A percentile compares a stretch with the other conserved stretches of the same genome.
These are phyloP conservation scores for Ganoderma meredithae DNA, from an alignment of 1,284 basidiomycete species.

Conservation along the genomic window DNA sequence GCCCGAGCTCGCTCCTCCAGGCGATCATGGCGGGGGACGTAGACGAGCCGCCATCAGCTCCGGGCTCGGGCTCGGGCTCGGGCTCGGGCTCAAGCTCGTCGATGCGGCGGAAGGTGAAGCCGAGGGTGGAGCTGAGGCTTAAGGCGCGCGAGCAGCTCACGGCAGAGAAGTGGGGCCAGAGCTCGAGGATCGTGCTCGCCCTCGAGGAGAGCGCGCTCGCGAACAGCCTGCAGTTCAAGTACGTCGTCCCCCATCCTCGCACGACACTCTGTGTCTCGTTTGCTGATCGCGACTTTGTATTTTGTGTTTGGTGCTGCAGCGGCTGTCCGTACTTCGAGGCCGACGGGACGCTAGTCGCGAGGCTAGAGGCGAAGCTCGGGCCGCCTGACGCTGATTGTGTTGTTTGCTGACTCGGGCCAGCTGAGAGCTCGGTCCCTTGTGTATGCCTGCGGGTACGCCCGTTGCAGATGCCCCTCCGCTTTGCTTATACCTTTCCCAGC, in stretches of 20 bases:
- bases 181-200: slow-evolving; percentile 46
- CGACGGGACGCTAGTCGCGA: slow-evolving; percentile 59
- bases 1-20: slow-evolving; percentile 21
- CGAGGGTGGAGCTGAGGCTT: slow-evolving; percentile 51
- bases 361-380: slow-evolving; percentile 61
- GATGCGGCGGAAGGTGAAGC: slow-evolving; percentile 40
- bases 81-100: not conserved
- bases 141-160: slow-evolving; percentile 43
- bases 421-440: too few species aligned
- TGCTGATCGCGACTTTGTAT: not conserved
- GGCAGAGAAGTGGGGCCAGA: slow-evolving; percentile 27
- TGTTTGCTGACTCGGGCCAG: slow-evolving; percentile 52
- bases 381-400: slow-evolving; percentile 59
- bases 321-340: slow-evolving; percentile 61
- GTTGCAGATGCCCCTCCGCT: not conserved
- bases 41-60: slow-evolving; percentile 13
- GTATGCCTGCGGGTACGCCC: not conserved
- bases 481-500: not conserved
- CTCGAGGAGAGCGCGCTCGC: slow-evolving; percentile 55
- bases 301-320: slow-evolving; percentile 41
- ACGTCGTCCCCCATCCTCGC: too few species aligned
- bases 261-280: too few species aligned
- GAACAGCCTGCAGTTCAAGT: slow-evolving; percentile 64
- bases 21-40: slow-evolving; percentile 13
- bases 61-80: not conserved